Percentiles rank a stretch among this genome's conserved stretches.
These are phyloP conservation scores for Saccharomycopsis selenospora DNA, from an alignment of 805 yeast genomes.

Conservation along the genomic window DNA sequence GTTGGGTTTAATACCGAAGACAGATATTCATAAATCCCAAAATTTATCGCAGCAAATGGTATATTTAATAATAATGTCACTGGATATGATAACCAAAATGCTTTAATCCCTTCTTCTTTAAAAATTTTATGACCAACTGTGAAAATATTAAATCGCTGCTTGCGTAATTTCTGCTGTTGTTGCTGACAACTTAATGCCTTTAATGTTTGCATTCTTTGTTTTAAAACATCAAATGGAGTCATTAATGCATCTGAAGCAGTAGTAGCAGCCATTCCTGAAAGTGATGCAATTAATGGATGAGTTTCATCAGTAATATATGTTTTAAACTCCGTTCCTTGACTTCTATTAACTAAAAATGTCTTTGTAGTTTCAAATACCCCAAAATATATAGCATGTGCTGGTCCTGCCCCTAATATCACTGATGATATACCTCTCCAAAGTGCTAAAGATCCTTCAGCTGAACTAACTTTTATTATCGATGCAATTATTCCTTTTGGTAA, in stretches of 20 bases:
- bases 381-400: constrained; percentile 95
- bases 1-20: constrained; percentile 74
- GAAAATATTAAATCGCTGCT: constrained; percentile 22
- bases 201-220: constrained; percentile 80
- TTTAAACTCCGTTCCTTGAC: constrained; percentile 25
- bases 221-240: constrained; percentile 95
- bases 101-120: constrained; percentile 58
- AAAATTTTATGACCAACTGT: constrained; percentile 43
- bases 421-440: constrained; percentile 93
- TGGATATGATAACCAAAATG: constrained; percentile 89
- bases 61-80: constrained; percentile 87
- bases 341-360: constrained; percentile 23
- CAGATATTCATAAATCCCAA: constrained; percentile 82
- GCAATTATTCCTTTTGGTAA: constrained; percentile 44
- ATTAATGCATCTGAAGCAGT: constrained; percentile 89
- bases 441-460: constrained; percentile 81
- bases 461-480: constrained; percentile 64
- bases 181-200: constrained; percentile 25
- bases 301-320: constrained; percentile 47
- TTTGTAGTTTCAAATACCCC: constrained; percentile 78
- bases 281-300: constrained; percentile 76
- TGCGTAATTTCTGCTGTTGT: constrained; percentile 6
- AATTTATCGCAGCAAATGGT: constrained; percentile 92
- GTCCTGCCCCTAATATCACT: constrained; percentile 93
- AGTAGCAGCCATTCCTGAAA: constrained; percentile 89